phyloP scores from a whole-genome alignment of 495 filamentous ascomycete genomes.

The Talaromyces trachyspermus region DNA sequence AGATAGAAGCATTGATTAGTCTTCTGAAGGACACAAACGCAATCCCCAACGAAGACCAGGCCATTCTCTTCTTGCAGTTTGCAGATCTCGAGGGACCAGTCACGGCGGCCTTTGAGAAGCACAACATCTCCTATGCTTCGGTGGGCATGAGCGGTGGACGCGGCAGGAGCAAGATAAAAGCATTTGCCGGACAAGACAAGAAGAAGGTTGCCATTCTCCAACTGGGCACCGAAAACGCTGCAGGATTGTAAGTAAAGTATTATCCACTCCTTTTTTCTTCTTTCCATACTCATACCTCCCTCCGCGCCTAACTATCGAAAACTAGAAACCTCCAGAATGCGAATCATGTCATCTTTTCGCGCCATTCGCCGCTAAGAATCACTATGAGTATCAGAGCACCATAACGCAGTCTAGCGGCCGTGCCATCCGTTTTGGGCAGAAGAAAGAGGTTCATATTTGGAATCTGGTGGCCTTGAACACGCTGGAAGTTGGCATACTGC shows the following conservation, averaged over 20 bases:
- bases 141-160: constrained; percentile 19
- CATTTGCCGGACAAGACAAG: constrained; percentile 31
- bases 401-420: constrained; percentile 71
- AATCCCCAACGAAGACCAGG: constrained; percentile 38
- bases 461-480: constrained; percentile 57
- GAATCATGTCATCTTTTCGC: constrained; percentile 72
- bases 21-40: constrained; percentile 23
- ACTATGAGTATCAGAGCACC: constrained; percentile 49
- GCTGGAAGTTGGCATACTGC: constrained; percentile 62
- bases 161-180: constrained; percentile 27
- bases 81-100: constrained; percentile 31
- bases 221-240: constrained; percentile 53
- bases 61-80: constrained; percentile 48
- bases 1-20: constrained; percentile 39
- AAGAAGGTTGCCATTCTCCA: constrained; percentile 59
- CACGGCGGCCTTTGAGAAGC: constrained; percentile 21
- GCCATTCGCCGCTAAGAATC: constrained; percentile 47
- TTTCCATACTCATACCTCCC: constrained; percentile 7
- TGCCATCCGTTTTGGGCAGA: constrained; percentile 58
- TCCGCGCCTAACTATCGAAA: constrained; percentile 8
- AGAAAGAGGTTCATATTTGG: constrained; percentile 60
- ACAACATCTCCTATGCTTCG: constrained; percentile 25
- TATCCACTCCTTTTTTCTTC: neutral
- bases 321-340: constrained; percentile 66
- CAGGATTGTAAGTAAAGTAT: constrained; percentile 64